Percentiles rank a stretch among this genome's conserved stretches.
Conservation (phyloP, 2,329 filamentous ascomycete species). For the Fusarium coicis region DNA sequence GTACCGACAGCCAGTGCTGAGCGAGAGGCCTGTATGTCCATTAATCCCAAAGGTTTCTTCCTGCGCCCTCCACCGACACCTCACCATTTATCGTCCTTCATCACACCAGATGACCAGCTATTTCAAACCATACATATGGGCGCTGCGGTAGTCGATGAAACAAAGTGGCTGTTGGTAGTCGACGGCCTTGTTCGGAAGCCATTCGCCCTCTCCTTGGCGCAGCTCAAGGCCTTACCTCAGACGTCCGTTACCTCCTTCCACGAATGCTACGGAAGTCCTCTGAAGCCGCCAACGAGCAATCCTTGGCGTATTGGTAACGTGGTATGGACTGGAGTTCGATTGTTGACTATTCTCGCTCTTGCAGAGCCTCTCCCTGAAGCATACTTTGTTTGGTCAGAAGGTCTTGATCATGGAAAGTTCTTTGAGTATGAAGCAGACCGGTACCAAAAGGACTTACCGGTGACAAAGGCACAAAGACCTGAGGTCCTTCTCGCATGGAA, state of each 20-base stretch:
- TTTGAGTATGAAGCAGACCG: conserved; percentile 1
- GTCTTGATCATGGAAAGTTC: conserved; percentile 2
- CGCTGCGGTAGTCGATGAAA: background rate
- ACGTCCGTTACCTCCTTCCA: conserved; percentile 11
- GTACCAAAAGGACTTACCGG: conserved; percentile 13
- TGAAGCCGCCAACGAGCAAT: background rate
- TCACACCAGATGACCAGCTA: background rate
- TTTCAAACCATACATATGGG: conserved; percentile 27
- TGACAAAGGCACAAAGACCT: background rate
- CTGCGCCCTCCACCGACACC: conserved; percentile 9
- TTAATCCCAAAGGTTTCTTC: background rate
- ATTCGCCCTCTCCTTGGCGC: conserved; percentile 1
- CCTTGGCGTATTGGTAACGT: conserved; percentile 15
- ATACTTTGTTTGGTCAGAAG: conserved; percentile 18
- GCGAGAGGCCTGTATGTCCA: background rate
- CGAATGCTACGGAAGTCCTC: conserved; percentile 18
- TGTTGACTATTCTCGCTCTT: background rate
- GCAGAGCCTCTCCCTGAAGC: background rate
- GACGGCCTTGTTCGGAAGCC: background rate
- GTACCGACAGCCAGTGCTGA: background rate
- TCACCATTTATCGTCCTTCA: background rate
- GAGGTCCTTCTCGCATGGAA: background rate
- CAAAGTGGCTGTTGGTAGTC: background rate
- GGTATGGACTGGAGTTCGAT: conserved; percentile 1
- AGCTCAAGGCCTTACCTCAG: background rate